Conservation (phyloP, 2,329 filamentous ascomycete genomes). For the Stagonosporopsis cucurbitacearum region DNA sequence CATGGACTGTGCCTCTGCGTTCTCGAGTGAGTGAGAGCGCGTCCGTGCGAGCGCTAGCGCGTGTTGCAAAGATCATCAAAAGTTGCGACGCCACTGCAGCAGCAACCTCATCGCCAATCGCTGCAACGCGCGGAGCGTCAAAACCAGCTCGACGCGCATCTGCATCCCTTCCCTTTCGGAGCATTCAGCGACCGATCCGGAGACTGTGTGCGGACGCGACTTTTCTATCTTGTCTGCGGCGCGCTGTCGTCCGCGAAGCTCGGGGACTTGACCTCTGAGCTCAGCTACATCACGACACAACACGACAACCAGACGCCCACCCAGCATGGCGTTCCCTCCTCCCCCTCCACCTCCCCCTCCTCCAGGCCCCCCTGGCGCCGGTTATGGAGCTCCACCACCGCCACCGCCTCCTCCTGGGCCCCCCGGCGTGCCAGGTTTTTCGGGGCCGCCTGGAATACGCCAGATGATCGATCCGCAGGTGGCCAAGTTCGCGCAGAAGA, state of each 20-base stretch:
- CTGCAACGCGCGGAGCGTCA: slow-evolving; percentile 38
- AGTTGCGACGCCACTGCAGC: slow-evolving; percentile 28
- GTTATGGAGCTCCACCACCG: slow-evolving; percentile 54
- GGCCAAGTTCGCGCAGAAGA: slow-evolving; percentile 97
- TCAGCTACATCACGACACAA: slow-evolving; percentile 27
- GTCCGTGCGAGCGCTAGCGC: slow-evolving; percentile 17
- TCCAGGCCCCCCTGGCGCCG: slow-evolving; percentile 34
- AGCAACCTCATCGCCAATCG: slow-evolving; percentile 36
- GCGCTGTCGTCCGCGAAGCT: slow-evolving; percentile 36
- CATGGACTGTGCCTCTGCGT: no score
- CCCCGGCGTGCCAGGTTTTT: slow-evolving; percentile 58
- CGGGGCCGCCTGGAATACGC: slow-evolving; percentile 69
- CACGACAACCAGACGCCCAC: slow-evolving; percentile 5
- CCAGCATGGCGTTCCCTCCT: slow-evolving; percentile 37
- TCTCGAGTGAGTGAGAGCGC: neutral
- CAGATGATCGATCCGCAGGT: slow-evolving; percentile 81
- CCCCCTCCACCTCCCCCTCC: slow-evolving; percentile 55
- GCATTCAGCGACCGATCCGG: slow-evolving; percentile 16
- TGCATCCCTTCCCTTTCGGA: slow-evolving; percentile 20
- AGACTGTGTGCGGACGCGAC: slow-evolving; percentile 34
- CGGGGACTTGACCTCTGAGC: slow-evolving; percentile 31
- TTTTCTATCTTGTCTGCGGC: slow-evolving; percentile 27
- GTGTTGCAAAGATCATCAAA: slow-evolving; percentile 33
- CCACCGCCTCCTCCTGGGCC: slow-evolving; percentile 64
- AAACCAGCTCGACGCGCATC: slow-evolving; percentile 29